phyloP scores from a whole-genome alignment of 176 grass and related monocot species.

The Stipa capillata region DNA sequence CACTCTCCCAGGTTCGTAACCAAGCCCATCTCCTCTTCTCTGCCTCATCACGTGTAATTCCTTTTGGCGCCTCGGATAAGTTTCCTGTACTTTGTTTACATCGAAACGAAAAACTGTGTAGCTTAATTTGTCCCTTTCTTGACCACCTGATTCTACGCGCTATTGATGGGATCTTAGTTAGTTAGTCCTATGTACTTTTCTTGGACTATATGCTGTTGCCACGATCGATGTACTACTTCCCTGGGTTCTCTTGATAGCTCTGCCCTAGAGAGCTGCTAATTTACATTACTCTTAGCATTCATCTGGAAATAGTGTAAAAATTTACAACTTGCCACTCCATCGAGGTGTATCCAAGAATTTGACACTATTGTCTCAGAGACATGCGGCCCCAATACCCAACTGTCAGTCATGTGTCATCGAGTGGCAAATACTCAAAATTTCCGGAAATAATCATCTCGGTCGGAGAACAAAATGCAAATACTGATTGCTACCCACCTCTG shows the following conservation, averaged over 20 bases:
- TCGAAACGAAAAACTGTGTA: not conserved
- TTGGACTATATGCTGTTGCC: no score
- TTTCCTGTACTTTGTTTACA: not conserved
- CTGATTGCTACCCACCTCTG: no score
- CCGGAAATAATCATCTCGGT: no score
- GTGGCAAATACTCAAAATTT: no score
- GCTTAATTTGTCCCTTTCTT: not conserved
- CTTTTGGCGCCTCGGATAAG: no score
- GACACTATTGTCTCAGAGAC: not conserved
- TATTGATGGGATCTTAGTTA: not conserved
- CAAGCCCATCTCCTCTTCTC: no score
- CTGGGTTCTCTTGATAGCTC: not conserved
- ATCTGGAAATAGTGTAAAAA: not conserved
- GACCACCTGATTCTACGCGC: not conserved
- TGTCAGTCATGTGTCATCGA: no score
- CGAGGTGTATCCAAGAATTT: not conserved
- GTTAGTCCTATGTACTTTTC: not conserved
- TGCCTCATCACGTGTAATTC: no score
- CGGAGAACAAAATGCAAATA: no score
- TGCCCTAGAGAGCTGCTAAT: not conserved
- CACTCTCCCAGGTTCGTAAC: conserved; percentile 66
- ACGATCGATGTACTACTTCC: no score
- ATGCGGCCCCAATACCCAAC: no score
- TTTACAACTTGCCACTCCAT: no score
- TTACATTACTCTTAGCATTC: not conserved